Evolutionary conservation across 2,329 filamentous ascomycete genomes (phyloP), one percentile per base, ranked within the genome.

Genomic region (Aspergillus sclerotialis): DNA sequence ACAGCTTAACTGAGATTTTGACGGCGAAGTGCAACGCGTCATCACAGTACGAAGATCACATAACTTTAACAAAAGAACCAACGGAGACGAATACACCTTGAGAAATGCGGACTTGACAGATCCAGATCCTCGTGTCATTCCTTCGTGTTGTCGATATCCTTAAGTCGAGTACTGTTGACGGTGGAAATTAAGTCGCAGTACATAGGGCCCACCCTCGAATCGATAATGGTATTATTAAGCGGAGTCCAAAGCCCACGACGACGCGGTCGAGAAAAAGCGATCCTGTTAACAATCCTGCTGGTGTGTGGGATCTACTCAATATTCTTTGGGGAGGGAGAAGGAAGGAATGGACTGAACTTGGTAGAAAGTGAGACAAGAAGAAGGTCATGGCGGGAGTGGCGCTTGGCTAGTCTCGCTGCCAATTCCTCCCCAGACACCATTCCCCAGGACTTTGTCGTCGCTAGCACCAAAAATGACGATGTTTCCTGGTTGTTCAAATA

Each of bases 401-500:
- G 21, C 8, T 18, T 7, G 15, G 18, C 12, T 14, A 21, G n/a
- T 4, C 7, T 28, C 32, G 17, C 25, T 19, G 12, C 29, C 25
- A 28, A 13, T 11, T 16, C 28, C 14, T 10, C n/a, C 12, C 16
- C 28, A 29, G 7, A 19, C 24, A 16, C 11, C 18, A 18, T 5
- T 47, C 29, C 43, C 41, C 5, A 58, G 40, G 51, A 53, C 30
- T 48, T 65, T 49, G 48, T 66, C 16, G 55, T 65, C 27, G 63
- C 63, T 4, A 63, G 60, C 41, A 58, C 62, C 52, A 55, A 52
- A 35, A 42, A 31, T 2, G 63, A 65, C 30, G 52, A 66, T 44
- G 61, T 56, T 5, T 56, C 58, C 5, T 66, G 63, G 63, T 33
- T 65, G 24, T 49, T 48, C 15, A 50, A 63, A 21, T 42, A 56